phyloP scores from a whole-genome alignment of 345 rosid species.

The Physaria fendleri region DNA sequence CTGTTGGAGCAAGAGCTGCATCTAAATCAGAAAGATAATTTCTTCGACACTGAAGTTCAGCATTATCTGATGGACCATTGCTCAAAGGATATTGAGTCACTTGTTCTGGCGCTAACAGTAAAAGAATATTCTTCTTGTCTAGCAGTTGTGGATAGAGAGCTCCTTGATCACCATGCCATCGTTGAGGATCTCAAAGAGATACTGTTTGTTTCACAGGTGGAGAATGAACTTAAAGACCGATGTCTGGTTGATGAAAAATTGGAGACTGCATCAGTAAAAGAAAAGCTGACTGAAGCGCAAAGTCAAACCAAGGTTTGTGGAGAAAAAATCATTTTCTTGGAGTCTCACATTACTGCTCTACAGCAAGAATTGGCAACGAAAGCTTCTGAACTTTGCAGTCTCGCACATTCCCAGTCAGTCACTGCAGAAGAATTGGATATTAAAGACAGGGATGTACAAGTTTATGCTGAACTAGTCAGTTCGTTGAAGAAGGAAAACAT shows the following conservation, averaged over 20 bases:
- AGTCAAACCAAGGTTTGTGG: constrained; percentile 29
- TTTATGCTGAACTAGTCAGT: constrained; percentile 28
- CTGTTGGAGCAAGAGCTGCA: constrained; percentile 48
- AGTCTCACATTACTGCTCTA: constrained; percentile 39
- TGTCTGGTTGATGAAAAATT: constrained; percentile 33
- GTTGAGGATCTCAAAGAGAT: constrained; percentile 48
- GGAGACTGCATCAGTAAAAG: constrained; percentile 32
- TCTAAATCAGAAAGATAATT: constrained; percentile 42
- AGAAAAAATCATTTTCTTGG: constrained; percentile 41
- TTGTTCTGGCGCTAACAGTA: constrained; percentile 47
- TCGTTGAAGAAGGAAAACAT: constrained; percentile 39
- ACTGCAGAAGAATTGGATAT: constrained; percentile 35
- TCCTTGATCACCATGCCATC: constrained; percentile 25
- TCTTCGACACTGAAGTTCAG: constrained; percentile 51
- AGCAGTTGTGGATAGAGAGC: constrained; percentile 31
- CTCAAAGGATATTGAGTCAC: constrained; percentile 67
- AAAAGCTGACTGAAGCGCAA: constrained; percentile 32
- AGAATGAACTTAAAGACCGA: constrained; percentile 44
- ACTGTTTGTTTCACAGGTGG: constrained; percentile 40
- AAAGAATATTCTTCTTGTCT: constrained; percentile 41
- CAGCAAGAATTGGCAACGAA: constrained; percentile 47
- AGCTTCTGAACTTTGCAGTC: constrained; percentile 42
- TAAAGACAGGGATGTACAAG: constrained; percentile 41
- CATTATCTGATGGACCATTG: constrained; percentile 34
- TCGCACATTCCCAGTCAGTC: constrained; percentile 41